Evolutionary conservation across 106 monocot genomes (phyloP).

Genomic region (Phalaenopsis equestris): DNA sequence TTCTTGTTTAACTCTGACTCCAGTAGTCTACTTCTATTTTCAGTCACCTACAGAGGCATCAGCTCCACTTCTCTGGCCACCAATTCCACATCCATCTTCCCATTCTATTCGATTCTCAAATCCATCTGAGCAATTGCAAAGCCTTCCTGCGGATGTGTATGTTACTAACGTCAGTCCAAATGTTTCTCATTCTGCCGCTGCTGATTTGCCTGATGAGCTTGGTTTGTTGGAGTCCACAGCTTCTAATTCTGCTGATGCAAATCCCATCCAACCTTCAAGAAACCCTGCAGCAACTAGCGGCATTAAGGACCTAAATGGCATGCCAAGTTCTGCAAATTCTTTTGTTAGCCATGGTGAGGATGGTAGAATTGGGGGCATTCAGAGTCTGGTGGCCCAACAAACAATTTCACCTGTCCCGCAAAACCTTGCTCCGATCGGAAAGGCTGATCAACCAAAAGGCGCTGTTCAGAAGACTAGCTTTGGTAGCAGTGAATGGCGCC

Average conservation of each 20-base stretch:
- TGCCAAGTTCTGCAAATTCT: background rate
- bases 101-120: constrained; percentile 56
- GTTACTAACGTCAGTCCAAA: background rate
- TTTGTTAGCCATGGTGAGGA: no score
- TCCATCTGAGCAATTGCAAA: constrained; percentile 39
- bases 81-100: constrained; percentile 39
- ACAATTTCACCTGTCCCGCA: no score
- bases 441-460: background rate
- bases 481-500: constrained; percentile 61
- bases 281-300: constrained; percentile 18
- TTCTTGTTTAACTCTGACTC: no score
- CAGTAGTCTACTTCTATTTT: background rate
- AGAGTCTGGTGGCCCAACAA: background rate
- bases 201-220: constrained; percentile 37
- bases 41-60: constrained; percentile 59
- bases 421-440: background rate
- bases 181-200: constrained; percentile 1
- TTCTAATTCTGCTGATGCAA: constrained; percentile 7
- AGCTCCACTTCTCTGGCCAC: constrained; percentile 66
- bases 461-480: constrained; percentile 15
- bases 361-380: background rate
- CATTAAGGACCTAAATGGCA: constrained; percentile 14
- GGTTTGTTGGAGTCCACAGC: constrained; percentile 18
- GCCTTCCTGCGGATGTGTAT: constrained; percentile 10
- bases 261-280: constrained; percentile 15